Conservation (phyloP, 1,284 basidiomycete species). For the Ceratobasidium sp. region DNA sequence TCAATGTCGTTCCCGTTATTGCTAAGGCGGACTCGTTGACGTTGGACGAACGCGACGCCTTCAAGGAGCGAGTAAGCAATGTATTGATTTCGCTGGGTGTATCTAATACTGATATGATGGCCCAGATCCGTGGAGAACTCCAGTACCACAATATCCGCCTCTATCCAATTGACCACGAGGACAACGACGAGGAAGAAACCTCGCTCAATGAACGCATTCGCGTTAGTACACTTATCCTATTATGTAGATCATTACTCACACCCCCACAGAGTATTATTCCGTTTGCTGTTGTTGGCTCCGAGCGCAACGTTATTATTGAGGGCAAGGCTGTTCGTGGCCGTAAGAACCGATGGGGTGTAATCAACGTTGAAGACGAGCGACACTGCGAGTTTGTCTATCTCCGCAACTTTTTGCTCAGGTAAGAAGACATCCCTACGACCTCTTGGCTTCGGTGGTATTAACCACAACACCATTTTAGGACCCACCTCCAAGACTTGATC, state of each 20-base stretch:
- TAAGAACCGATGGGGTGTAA: constrained; percentile 98
- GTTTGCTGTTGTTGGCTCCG: constrained; percentile 97
- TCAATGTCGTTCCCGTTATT: constrained; percentile 98
- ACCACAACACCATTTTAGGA: constrained; percentile 64
- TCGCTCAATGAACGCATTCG: constrained; percentile 92
- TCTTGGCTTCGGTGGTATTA: constrained; percentile 22
- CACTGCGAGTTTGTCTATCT: constrained; percentile 99
- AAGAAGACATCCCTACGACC: constrained; percentile 51
- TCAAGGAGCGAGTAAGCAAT: constrained; percentile 86
- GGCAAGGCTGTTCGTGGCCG: constrained; percentile 95
- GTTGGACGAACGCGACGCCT: constrained; percentile 90
- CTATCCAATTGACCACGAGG: constrained; percentile 98
- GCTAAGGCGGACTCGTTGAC: constrained; percentile 98
- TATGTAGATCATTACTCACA: constrained; percentile 23
- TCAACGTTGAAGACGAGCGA: constrained; percentile 96
- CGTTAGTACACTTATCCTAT: constrained; percentile 64
- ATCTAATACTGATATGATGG: not conserved
- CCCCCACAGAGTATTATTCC: constrained; percentile 85
- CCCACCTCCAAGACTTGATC: constrained; percentile 97
- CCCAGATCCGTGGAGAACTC: constrained; percentile 92
- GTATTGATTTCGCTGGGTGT: not conserved
- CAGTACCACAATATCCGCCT: constrained; percentile 93
- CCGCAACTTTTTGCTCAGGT: constrained; percentile 95
- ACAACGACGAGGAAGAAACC: constrained; percentile 91
- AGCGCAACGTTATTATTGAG: constrained; percentile 93